Conservation (phyloP, 148 eudicot genomes). For the Camellia japonica region DNA sequence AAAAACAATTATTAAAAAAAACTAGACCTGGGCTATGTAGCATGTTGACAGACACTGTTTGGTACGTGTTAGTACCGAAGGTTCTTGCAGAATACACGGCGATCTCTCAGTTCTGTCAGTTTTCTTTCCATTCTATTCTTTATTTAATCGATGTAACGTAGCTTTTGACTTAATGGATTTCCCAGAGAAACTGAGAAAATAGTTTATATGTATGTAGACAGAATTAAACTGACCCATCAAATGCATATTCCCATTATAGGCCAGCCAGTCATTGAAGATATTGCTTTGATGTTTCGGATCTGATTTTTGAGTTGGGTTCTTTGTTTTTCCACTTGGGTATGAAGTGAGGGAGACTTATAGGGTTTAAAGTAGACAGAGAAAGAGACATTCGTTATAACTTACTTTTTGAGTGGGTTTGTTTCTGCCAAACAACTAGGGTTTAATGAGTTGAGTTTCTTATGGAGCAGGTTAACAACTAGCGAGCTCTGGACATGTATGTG, state of each 20-base stretch:
- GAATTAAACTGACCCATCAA: slow-evolving; percentile 9
- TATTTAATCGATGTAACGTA: slow-evolving; percentile 33
- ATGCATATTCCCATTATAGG: slow-evolving; percentile 10
- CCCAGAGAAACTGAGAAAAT: slow-evolving; percentile 10
- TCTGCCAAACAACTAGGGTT: no score
- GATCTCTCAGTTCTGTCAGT: background rate
- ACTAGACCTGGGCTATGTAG: no score
- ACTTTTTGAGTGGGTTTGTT: no score
- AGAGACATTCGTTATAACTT: no score
- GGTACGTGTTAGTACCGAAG: slow-evolving; percentile 22
- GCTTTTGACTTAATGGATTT: slow-evolving; percentile 28
- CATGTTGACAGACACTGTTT: no score
- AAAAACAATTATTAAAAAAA: no score
- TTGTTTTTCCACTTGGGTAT: no score
- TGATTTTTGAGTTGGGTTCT: background rate
- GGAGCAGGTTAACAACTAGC: no score
- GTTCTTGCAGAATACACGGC: slow-evolving; percentile 27
- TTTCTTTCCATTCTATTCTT: background rate
- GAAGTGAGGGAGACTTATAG: no score
- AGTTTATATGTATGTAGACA: background rate
- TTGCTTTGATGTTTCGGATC: background rate
- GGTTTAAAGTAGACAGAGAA: no score
- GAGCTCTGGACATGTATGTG: no score
- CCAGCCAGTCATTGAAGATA: background rate
- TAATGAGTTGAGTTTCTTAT: no score